Evolutionary conservation across 495 filamentous ascomycete genomes (phyloP).

Genomic region (Neurospora sp.): DNA sequence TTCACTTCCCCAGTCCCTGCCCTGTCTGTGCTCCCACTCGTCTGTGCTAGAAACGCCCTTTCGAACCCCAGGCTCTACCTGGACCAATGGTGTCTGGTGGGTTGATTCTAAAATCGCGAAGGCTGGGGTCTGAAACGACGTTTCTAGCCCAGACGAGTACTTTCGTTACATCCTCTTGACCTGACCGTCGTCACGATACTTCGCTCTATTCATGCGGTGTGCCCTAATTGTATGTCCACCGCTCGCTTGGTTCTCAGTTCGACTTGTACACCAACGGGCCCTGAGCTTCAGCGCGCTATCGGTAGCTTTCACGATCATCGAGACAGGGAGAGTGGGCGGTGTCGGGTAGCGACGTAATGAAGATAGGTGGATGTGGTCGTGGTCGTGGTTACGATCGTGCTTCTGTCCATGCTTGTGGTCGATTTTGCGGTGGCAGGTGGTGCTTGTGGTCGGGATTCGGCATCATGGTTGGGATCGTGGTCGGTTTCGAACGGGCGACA

Average conservation of each 20-base stretch:
- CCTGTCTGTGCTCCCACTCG: no score
- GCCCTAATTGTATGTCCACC: background rate
- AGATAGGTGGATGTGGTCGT: background rate
- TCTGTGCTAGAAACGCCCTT: no score
- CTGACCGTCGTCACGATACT: background rate
- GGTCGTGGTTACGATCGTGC: background rate
- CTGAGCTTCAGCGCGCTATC: background rate
- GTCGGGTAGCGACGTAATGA: background rate
- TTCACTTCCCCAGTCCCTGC: no score
- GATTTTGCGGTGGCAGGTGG: background rate
- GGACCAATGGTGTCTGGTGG: no score
- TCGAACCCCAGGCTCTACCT: no score
- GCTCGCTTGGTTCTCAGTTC: background rate
- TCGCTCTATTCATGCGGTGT: background rate
- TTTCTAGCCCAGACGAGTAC: background rate
- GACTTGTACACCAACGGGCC: background rate
- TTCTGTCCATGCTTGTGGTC: background rate
- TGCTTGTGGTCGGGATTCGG: background rate
- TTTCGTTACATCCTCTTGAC: background rate
- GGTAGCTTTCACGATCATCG: background rate
- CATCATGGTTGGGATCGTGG: background rate
- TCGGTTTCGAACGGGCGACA: background rate
- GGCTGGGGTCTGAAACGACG: background rate
- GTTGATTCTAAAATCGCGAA: no score
- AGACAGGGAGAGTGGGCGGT: background rate